These are phyloP conservation scores for Pogostemon cablin DNA, from an alignment of 257 asterid species.

Conservation along the genomic window DNA sequence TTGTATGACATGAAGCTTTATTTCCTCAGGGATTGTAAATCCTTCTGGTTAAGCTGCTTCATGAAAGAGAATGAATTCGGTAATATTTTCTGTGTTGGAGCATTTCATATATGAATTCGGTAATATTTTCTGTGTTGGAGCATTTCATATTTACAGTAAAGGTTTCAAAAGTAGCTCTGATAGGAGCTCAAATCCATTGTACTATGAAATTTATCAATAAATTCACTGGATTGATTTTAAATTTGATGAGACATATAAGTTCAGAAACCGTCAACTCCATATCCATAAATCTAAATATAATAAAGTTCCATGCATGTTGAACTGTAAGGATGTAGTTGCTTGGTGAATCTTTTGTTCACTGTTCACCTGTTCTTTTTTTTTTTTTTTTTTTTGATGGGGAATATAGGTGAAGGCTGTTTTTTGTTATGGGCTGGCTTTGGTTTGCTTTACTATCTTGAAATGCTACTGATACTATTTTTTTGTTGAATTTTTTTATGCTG, in stretches of 20 bases:
- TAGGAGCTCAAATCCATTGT: slow-evolving; percentile 25
- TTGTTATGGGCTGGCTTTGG: slow-evolving; percentile 9
- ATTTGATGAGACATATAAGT: neutral
- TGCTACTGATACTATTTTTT: slow-evolving; percentile 28
- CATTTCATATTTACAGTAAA: neutral
- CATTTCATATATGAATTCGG: slow-evolving; percentile 15
- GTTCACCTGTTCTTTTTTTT: slow-evolving; percentile 25
- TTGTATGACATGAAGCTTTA: slow-evolving; percentile 11
- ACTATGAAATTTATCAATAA: neutral
- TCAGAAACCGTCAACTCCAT: neutral
- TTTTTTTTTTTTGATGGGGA: slow-evolving; percentile 12
- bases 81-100: neutral
- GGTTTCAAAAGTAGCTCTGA: neutral
- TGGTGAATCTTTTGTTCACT: neutral
- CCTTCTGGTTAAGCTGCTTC: slow-evolving; percentile 9
- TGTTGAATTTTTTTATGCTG: slow-evolving; percentile 15
- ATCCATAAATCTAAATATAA: slow-evolving; percentile 8
- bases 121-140: neutral
- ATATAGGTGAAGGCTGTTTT: slow-evolving; percentile 1
- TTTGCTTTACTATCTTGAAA: slow-evolving; percentile 17
- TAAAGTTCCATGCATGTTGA: slow-evolving; percentile 9
- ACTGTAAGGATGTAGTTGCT: slow-evolving; percentile 4
- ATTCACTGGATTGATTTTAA: neutral
- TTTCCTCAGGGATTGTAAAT: slow-evolving; percentile 14
- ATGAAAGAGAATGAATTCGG: slow-evolving; percentile 5